Evolutionary conservation across 257 asterid genomes (phyloP), one percentile per base, ranked within the genome.

Genomic region (Gentiana dahurica): DNA sequence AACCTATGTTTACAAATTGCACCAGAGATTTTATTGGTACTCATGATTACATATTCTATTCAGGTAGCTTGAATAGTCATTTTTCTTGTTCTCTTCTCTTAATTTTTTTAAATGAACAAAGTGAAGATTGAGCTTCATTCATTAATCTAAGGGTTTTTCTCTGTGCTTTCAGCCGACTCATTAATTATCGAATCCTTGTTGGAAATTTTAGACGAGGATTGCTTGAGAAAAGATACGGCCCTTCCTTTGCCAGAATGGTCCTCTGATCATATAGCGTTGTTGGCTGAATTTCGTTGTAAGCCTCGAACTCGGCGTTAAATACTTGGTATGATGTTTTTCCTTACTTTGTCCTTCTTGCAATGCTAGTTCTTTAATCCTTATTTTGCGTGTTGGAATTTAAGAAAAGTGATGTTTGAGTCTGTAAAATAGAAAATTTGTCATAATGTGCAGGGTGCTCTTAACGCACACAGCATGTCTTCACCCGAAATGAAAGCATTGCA

Each of bases 171-270:
- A 87, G 98, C 98, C 38, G 95, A 91, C 79, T 69, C 86, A 6
- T 71, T 91, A 62, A 73, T 84, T n/a, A 94, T 91, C 73, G 96
- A 91, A 78, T 85, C 95, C 43, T 68, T 91, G 58, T 75, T 87
- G 85, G 98, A 91, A 82, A 94, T 91, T 41, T 72, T 91, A 89
- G 98, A 87, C 44, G 98, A 91, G 78, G 95, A 85, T 62, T 76
- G 92, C 66, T 72, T 91, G 80, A 76, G 98, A 61, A 91, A 85
- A 81, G 95, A 90, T 70, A 87, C 96, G 2, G 98, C 95, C 34
- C 95, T 91, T 74, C 98, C 98, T 68, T 91, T 96, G 68, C 94
- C 96, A 44, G 94, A 85, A 73, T 87, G 96, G 98, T 91, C 98
- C 43, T 91, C 98, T 12, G 96, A 91, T 80, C 98, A 91, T 75